These are phyloP conservation scores for Fusarium neocosmosporiellum DNA, from an alignment of 2,329 filamentous ascomycete species.

Conservation along the genomic window DNA sequence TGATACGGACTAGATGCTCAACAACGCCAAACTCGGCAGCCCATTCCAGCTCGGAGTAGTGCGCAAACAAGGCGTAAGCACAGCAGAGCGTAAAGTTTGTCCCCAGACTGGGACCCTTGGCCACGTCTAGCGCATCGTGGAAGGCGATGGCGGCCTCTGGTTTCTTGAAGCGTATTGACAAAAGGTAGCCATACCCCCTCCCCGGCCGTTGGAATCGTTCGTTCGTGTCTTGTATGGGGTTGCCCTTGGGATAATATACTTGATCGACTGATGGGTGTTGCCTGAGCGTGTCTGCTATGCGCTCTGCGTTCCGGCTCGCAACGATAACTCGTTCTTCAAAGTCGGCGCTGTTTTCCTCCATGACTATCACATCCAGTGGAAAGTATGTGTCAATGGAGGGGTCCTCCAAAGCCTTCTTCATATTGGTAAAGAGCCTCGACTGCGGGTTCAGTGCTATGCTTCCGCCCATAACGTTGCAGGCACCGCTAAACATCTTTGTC, in stretches of 20 bases:
- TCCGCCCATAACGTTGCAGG: slow-evolving; percentile 64
- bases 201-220: slow-evolving; percentile 47
- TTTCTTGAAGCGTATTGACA: slow-evolving; percentile 61
- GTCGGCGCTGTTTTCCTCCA: slow-evolving; percentile 54
- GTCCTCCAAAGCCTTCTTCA: slow-evolving; percentile 42
- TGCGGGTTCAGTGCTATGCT: slow-evolving; percentile 57
- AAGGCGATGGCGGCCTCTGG: slow-evolving; percentile 54
- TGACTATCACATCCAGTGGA: slow-evolving; percentile 39
- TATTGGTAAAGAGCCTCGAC: slow-evolving; percentile 47
- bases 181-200: slow-evolving; percentile 63
- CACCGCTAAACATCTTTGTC: slow-evolving; percentile 67
- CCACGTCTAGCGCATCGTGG: slow-evolving; percentile 59
- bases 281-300: slow-evolving; percentile 41
- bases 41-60: slow-evolving; percentile 51
- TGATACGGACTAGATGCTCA: slow-evolving; percentile 56
- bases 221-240: slow-evolving; percentile 48
- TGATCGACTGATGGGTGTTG: slow-evolving; percentile 33
- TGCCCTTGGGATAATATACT: slow-evolving; percentile 57
- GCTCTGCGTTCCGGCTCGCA: slow-evolving; percentile 42
- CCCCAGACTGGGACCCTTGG: slow-evolving; percentile 63
- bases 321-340: slow-evolving; percentile 50
- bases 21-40: slow-evolving; percentile 53
- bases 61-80: slow-evolving; percentile 55
- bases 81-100: slow-evolving; percentile 60
- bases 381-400: slow-evolving; percentile 40